These are phyloP conservation scores for Pharus latifolius DNA, from an alignment of 176 grass and related monocot genomes.

Conservation along the genomic window DNA sequence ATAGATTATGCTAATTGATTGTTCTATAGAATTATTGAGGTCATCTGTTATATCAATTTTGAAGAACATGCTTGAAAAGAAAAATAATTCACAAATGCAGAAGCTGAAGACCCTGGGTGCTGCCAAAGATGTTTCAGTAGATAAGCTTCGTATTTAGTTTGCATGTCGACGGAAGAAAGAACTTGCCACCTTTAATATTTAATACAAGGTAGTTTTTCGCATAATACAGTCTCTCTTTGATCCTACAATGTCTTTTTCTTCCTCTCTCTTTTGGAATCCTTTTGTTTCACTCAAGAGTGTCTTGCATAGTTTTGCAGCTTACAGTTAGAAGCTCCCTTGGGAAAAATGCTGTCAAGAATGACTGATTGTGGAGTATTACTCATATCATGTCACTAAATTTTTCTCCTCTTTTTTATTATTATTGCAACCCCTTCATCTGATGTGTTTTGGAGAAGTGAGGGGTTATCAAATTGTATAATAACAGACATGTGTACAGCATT, in stretches of 20 bases:
- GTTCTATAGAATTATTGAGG: background rate
- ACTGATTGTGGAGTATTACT: background rate
- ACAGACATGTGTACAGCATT: background rate
- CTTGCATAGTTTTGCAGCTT: background rate
- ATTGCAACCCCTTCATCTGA: no score
- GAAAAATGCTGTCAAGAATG: background rate
- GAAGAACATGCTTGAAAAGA: background rate
- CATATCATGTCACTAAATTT: background rate
- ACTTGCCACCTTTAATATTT: background rate
- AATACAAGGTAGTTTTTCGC: background rate
- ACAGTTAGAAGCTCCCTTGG: no score
- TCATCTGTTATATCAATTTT: background rate
- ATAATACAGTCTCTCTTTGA: no score
- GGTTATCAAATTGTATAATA: background rate
- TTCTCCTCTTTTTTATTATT: background rate
- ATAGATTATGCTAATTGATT: background rate
- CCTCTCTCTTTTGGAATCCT: background rate
- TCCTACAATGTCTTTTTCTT: background rate
- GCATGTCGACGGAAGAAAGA: background rate
- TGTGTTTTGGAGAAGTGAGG: background rate
- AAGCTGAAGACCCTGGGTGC: conserved; percentile 67
- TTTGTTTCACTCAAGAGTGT: background rate
- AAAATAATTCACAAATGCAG: conserved; percentile 29
- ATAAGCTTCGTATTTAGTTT: conserved; percentile 28
- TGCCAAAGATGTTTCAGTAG: conserved; percentile 4